Base-by-base conservation (phyloP, 139 green algal species). In the Chlorella sorokiniana region DNA sequence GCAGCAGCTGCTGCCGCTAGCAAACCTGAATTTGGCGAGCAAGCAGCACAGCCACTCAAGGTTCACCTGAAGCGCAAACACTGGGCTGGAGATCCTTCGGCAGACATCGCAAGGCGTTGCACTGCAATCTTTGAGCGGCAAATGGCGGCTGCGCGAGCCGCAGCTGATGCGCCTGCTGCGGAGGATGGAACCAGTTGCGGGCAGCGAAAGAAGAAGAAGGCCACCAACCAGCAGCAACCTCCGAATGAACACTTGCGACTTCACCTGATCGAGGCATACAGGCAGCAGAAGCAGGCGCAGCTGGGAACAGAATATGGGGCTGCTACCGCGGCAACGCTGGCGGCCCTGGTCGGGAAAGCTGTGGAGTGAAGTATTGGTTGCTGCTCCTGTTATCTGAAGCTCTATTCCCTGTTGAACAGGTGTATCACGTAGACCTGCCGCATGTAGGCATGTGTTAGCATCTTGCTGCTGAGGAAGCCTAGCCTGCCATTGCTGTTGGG, bases 1-100 rank as follows among this genome's bases (percentile, higher is more conserved):
- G 73, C 73, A 14, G 52, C 54, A 18, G 23, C 9, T 23, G 29
- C 73, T 9, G 73, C 73, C 1, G 52, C 52, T 54, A 54, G 31
- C 2, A 23, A 33, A 5, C 73, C 73, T 2, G 37, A 22, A 8
- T 68, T 79, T 52, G 73, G 52, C 5, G 73, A 79, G 48, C 71
- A 78, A 37, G 73, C 73, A 18, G 11, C 69, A 35, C 73, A 79
- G 54, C 73, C 73, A 0, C 73, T 79, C 37, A 79, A 79, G 54
- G 73, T 79, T 52, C 52, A 69, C 52, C 73, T 79, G 33, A 87
- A 87, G 83, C 56, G 83, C 25, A 76, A 77, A 61, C 83, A 87
- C 70, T 87, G 83, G 83, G 77, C 76, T 4, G 59, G n/a, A 35
- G 40, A 78, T 37, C 52, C 45, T 14, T 22, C 31, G 35, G 10